Evolutionary conservation across 2,329 filamentous ascomycete species (phyloP), one percentile per base, ranked within the genome.

Genomic region (Aspergillus sp.): DNA sequence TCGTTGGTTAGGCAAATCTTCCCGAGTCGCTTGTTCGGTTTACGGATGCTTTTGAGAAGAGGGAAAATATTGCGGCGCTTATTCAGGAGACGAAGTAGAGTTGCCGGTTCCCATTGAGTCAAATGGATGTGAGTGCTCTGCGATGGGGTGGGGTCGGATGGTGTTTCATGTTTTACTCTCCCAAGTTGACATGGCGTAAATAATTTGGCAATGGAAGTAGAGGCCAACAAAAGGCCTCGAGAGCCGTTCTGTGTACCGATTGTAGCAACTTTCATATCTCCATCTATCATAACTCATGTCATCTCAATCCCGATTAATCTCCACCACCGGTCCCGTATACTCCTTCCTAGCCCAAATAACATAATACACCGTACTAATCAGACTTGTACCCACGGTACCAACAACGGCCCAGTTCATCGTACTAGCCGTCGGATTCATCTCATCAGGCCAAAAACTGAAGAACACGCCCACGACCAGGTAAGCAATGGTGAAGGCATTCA

Each of bases 1-100:
- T 44, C 39, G 8, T 2, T 49, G 27, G 27, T 21, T 39, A 66
- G 64, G 44, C 41, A 1, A 5, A 17, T n/a, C 58, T 70, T 7
- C 63, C 65, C 0, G 53, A 61, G 21, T 13, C 57, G 15, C 54
- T 70, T 5, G 19, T 47, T n/a, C 63, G 49, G 41, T 47, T 69
- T 32, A 50, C 50, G 15, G 59, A 58, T 6, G 57, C 58, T 1
- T 59, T 70, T 13, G 65, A 66, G 51, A 19, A 44, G 30, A 52
- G 57, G 19, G 61, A 63, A 1, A 60, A 59, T 52, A 57, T 67
- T 56, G 61, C 62, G 3, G 52, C 30, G 8, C 62, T 59, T n/a
- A 54, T 63, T 21, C 25, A 15, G 19, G 41, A 44, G 41, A 23
- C 6, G 11, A 44, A 23, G 41, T 44, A 44, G 41, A 36, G 27